phyloP scores from a whole-genome alignment of 768 basidiomycete genomes.

The Suillus variegatus region DNA sequence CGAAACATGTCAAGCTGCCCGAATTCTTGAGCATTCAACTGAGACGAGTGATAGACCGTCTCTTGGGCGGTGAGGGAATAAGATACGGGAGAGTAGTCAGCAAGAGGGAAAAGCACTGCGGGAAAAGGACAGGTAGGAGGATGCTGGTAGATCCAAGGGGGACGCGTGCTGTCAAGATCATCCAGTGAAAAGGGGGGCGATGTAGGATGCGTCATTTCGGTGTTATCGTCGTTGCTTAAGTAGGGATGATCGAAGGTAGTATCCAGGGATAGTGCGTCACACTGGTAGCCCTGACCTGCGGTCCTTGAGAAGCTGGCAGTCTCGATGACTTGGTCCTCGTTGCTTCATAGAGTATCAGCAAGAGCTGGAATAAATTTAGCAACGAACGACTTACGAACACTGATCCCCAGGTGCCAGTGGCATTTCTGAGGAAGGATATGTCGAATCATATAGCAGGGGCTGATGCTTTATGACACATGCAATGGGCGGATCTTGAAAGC shows the following conservation, averaged over 20 bases:
- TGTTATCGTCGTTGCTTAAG: neutral
- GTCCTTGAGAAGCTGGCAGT: neutral
- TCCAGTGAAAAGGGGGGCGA: conserved; percentile 2
- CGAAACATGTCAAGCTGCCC: neutral
- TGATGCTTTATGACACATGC: neutral
- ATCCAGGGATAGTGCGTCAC: neutral
- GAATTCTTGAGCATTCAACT: neutral
- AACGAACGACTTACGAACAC: neutral
- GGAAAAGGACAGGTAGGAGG: neutral
- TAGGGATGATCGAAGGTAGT: neutral
- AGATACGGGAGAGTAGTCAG: neutral
- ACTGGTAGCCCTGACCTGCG: neutral
- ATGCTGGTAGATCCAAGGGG: neutral
- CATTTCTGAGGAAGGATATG: neutral
- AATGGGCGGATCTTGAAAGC: neutral
- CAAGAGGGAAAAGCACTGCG: neutral
- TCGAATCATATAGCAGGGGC: neutral
- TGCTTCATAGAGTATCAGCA: neutral
- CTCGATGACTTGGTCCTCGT: neutral
- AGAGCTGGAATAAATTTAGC: neutral
- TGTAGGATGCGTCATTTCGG: neutral
- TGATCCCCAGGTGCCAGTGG: neutral
- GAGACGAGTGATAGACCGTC: neutral
- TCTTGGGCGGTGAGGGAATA: neutral
- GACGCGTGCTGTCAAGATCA: neutral